Conservation (phyloP, 2,329 filamentous ascomycete genomes). For the Teratosphaeria pseudoeucalypti region DNA sequence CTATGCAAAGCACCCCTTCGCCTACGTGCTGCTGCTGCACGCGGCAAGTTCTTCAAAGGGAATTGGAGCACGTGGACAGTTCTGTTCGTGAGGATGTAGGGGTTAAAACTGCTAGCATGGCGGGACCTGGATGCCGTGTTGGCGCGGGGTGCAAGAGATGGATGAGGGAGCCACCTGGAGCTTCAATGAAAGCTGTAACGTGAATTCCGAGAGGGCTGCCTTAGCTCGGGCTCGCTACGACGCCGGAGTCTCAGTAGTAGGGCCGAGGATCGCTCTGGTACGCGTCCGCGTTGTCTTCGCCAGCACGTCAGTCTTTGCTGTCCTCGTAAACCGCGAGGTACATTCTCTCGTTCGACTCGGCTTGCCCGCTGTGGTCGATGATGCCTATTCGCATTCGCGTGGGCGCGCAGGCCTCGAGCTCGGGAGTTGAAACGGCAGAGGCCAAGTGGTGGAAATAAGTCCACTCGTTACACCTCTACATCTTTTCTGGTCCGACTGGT, state of each 20-base stretch:
- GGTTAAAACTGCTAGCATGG: not conserved
- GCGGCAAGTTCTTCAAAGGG: not conserved
- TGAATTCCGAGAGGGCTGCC: not conserved
- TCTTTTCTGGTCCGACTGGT: not conserved
- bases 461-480: slow-evolving; percentile 1
- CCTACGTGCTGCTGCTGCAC: not conserved
- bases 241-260: not conserved
- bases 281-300: not conserved
- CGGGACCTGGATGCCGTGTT: not conserved
- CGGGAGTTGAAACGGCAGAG: not conserved
- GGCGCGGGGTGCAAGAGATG: not conserved
- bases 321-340: not conserved
- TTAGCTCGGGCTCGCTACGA: slow-evolving; percentile 1
- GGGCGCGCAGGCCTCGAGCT: slow-evolving; percentile 1
- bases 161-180: not conserved
- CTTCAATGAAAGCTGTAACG: not conserved
- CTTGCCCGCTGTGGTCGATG: slow-evolving; percentile 3
- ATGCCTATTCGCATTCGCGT: slow-evolving; percentile 2
- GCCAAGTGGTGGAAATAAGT: slow-evolving; percentile 2
- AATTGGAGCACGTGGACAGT: not conserved
- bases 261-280: slow-evolving; percentile 1
- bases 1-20: not conserved
- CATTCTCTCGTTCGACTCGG: slow-evolving; percentile 2
- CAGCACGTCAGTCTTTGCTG: not conserved
- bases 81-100: not conserved